phyloP scores from a whole-genome alignment of 192 early-diverging fungal genomes.

The Umbelopsis vinacea region DNA sequence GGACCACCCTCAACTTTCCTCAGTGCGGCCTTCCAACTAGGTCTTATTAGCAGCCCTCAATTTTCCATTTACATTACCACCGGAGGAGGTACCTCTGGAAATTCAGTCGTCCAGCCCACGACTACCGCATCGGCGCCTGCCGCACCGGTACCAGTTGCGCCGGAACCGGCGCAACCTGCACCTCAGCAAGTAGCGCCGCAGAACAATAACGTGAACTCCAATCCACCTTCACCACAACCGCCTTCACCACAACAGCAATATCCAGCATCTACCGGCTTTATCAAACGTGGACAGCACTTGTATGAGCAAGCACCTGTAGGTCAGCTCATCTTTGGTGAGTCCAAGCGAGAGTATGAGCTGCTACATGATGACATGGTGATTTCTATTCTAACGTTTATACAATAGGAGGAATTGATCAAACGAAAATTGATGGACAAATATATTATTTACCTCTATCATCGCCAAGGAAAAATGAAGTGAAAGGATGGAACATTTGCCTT shows the following conservation, averaged over 20 bases:
- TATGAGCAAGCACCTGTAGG: slow-evolving; percentile 27
- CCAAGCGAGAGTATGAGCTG: neutral
- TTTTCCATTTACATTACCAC: slow-evolving; percentile 35
- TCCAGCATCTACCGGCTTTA: slow-evolving; percentile 6
- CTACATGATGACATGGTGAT: too few species aligned
- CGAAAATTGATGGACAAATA: neutral
- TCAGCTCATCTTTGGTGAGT: slow-evolving; percentile 37
- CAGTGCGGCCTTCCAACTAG: slow-evolving; percentile 4
- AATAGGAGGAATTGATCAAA: neutral
- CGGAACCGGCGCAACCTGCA: neutral
- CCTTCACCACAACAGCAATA: neutral
- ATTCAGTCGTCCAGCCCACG: neutral
- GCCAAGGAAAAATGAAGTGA: slow-evolving; percentile 5
- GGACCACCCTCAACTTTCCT: neutral
- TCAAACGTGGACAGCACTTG: slow-evolving; percentile 25
- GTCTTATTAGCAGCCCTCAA: slow-evolving; percentile 30
- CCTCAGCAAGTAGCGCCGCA: neutral
- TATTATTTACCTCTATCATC: neutral
- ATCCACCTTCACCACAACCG: slow-evolving; percentile 11
- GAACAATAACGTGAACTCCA: neutral
- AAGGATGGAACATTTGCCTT: slow-evolving; percentile 42
- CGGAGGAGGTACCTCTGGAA: neutral
- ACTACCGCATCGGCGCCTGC: neutral
- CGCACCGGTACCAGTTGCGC: neutral
- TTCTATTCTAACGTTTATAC: too few species aligned